phyloP scores from a whole-genome alignment of 2,329 filamentous ascomycete genomes.

The Trichoderma brevicompactum region DNA sequence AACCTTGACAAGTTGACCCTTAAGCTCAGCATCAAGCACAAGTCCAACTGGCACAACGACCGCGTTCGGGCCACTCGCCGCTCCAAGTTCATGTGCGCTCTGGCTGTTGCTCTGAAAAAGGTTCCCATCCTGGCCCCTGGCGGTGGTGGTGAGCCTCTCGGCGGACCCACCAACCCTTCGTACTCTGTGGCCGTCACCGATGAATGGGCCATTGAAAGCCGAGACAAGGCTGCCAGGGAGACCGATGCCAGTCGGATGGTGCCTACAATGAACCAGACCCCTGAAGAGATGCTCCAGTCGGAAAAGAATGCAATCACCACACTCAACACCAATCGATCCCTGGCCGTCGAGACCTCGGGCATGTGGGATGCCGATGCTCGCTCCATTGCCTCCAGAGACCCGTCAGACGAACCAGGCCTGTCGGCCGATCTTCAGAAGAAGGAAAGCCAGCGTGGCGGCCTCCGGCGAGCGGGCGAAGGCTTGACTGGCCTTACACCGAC shows the following conservation, averaged over 20 bases:
- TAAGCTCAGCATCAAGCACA: conserved; percentile 84
- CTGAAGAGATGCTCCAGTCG: conserved; percentile 38
- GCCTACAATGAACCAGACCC: conserved; percentile 47
- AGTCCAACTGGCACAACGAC: conserved; percentile 91
- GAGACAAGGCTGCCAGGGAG: conserved; percentile 60
- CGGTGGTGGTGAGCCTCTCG: conserved; percentile 66
- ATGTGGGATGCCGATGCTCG: conserved; percentile 34
- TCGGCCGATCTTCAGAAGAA: conserved; percentile 47
- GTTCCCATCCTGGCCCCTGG: conserved; percentile 85
- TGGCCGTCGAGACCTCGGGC: conserved; percentile 36
- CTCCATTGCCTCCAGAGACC: conserved; percentile 34
- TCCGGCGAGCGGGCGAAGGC: conserved; percentile 54
- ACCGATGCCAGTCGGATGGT: conserved; percentile 71
- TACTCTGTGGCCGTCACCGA: conserved; percentile 81
- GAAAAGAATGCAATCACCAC: conserved; percentile 53
- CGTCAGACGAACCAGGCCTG: conserved; percentile 42
- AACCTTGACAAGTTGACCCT: conserved; percentile 88
- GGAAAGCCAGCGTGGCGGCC: conserved; percentile 54
- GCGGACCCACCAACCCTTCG: conserved; percentile 72
- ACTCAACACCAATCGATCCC: conserved; percentile 47
- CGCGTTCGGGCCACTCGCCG: conserved; percentile 77
- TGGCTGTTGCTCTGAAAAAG: conserved; percentile 82
- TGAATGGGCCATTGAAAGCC: conserved; percentile 65
- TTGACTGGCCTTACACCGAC: conserved; percentile 43
- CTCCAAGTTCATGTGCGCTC: conserved; percentile 95